phyloP scores from a whole-genome alignment of 2,329 filamentous ascomycete genomes.

The Diaporthe vexans region DNA sequence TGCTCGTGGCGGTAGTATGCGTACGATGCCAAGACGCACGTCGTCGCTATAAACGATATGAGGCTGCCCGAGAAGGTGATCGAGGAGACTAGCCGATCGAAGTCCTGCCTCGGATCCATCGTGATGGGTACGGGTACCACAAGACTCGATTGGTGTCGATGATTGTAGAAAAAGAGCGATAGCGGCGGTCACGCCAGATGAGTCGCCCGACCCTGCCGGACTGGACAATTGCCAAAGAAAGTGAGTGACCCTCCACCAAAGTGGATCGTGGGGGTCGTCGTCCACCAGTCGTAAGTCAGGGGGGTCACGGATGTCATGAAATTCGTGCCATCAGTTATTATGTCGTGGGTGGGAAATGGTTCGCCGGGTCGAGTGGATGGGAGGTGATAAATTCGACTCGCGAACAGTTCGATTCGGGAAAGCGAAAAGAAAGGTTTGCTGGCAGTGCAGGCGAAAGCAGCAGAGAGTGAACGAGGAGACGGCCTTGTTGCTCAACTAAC shows the following conservation, averaged over 20 bases:
- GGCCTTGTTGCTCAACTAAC: conserved; percentile 7
- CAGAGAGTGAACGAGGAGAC: neutral
- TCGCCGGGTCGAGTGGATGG: neutral
- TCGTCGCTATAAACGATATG: conserved; percentile 40
- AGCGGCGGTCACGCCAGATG: conserved; percentile 16
- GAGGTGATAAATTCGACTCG: conserved; percentile 24
- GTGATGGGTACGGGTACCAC: conserved; percentile 16
- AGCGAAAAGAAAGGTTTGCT: neutral
- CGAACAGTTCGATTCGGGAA: conserved; percentile 16
- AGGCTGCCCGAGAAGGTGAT: conserved; percentile 43
- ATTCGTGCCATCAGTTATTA: conserved; percentile 21
- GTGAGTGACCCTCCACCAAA: conserved; percentile 18
- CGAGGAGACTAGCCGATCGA: conserved; percentile 34
- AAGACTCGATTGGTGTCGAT: neutral
- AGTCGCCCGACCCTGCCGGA: conserved; percentile 19
- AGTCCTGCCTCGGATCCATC: conserved; percentile 32
- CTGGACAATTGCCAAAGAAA: conserved; percentile 10
- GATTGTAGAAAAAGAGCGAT: neutral
- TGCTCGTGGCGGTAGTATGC: conserved; percentile 41
- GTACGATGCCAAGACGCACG: conserved; percentile 41
- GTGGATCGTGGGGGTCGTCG: conserved; percentile 14
- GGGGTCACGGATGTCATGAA: conserved; percentile 22
- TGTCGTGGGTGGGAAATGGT: conserved; percentile 3
- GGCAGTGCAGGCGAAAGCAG: no score
- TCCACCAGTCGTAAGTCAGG: conserved; percentile 24